These are phyloP conservation scores for Primulina eburnea DNA, from an alignment of 257 asterid genomes.

Conservation along the genomic window DNA sequence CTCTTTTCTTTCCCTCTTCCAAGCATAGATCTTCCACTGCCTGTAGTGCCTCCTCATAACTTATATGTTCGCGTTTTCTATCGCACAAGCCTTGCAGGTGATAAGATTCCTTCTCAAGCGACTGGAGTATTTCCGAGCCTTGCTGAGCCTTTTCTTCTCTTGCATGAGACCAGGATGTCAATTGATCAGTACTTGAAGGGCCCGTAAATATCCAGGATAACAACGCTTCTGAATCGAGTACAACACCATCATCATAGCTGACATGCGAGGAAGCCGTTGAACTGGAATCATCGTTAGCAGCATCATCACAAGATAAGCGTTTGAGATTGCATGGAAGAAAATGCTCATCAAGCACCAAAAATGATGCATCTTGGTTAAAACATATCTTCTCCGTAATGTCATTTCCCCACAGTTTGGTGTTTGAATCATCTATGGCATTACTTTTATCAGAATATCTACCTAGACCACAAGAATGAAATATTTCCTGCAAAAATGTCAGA, in stretches of 20 bases:
- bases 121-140: conserved; percentile 64
- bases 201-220: conserved; percentile 84
- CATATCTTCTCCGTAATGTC: conserved; percentile 58
- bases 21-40: conserved; percentile 76
- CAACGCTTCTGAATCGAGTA: conserved; percentile 71
- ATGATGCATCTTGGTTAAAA: conserved; percentile 61
- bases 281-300: conserved; percentile 33
- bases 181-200: conserved; percentile 66
- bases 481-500: conserved; percentile 78
- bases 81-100: conserved; percentile 82
- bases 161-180: conserved; percentile 58
- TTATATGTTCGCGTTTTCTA: conserved; percentile 77
- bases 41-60: conserved; percentile 87
- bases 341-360: conserved; percentile 65
- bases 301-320: conserved; percentile 30
- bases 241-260: conserved; percentile 40
- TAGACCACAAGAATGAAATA: conserved; percentile 65
- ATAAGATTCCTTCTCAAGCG: conserved; percentile 78
- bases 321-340: conserved; percentile 52
- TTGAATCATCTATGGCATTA: conserved; percentile 41
- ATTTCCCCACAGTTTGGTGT: conserved; percentile 34
- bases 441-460: conserved; percentile 68
- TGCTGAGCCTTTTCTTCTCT: conserved; percentile 77
- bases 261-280: conserved; percentile 34
- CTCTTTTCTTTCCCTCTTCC: conserved; percentile 88